These are phyloP conservation scores for Phytopythium helicoides DNA, from an alignment of 352 stramenopile species.

Conservation along the genomic window DNA sequence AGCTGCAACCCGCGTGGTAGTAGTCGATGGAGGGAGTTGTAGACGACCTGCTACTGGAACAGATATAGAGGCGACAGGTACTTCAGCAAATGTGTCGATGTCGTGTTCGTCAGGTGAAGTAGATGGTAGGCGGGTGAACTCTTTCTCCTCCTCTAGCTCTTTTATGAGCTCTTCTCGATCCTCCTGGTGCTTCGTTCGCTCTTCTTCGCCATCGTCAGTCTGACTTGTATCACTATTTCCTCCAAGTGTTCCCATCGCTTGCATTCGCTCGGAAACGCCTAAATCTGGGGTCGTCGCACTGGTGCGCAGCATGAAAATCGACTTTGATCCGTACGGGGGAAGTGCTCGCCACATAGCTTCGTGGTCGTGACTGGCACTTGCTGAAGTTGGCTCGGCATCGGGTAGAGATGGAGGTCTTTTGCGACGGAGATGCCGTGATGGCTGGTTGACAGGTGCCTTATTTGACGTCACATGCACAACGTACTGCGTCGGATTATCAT, in stretches of 20 bases:
- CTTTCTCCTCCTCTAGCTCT: conserved; percentile 1
- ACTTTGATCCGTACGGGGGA: conserved; percentile 5
- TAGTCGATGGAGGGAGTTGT: not conserved
- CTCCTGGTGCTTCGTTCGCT: not conserved
- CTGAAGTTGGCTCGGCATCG: too few relatives aligned
- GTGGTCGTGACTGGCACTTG: not conserved
- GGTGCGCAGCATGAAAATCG: not conserved
- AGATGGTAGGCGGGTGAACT: too few relatives aligned
- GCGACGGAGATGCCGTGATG: conserved; percentile 14
- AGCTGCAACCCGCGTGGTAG: not conserved
- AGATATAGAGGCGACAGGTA: too few relatives aligned
- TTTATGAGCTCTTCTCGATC: not conserved
- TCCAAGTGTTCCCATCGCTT: not conserved
- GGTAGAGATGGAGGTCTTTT: conserved; percentile 33
- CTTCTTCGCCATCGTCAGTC: not conserved
- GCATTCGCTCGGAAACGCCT: not conserved
- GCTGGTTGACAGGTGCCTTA: conserved; percentile 10
- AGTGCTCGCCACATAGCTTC: conserved; percentile 5
- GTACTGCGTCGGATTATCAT: conserved; percentile 62
- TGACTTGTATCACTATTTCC: not conserved
- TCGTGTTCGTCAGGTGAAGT: too few relatives aligned
- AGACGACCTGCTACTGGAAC: not conserved
- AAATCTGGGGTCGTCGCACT: conserved; percentile 1
- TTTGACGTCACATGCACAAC: conserved; percentile 64
- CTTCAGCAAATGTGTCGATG: too few relatives aligned